A percentile compares a stretch with the other conserved stretches of the same genome.
Evolutionary conservation across 495 filamentous ascomycete genomes (phyloP).

Genomic region (Xylaria curta): DNA sequence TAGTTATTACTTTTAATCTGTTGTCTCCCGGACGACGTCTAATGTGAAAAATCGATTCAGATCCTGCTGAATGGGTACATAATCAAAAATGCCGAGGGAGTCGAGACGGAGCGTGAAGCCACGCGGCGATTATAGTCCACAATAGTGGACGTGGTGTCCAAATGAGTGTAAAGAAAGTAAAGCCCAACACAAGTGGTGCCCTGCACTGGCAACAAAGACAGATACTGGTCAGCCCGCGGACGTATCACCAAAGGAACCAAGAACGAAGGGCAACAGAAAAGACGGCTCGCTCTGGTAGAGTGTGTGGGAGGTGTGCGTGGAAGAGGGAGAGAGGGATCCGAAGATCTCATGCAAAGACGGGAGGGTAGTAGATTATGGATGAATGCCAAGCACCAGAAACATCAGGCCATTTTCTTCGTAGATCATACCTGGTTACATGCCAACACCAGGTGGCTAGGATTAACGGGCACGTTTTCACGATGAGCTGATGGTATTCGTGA

Average conservation of each 20-base stretch:
- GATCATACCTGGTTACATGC: slow-evolving; percentile 62
- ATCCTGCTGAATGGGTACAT: slow-evolving; percentile 62
- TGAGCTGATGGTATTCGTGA: slow-evolving; percentile 36
- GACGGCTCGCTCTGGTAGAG: slow-evolving; percentile 33
- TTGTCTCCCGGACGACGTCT: slow-evolving; percentile 27
- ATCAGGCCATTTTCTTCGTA: slow-evolving; percentile 49
- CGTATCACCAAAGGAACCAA: slow-evolving; percentile 49
- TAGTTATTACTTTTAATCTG: slow-evolving; percentile 23
- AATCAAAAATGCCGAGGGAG: slow-evolving; percentile 37
- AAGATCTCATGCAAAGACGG: slow-evolving; percentile 48
- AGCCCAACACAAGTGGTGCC: slow-evolving; percentile 40
- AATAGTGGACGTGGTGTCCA: slow-evolving; percentile 27
- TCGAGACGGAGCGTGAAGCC: neutral
- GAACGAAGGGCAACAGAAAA: slow-evolving; percentile 36
- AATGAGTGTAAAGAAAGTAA: slow-evolving; percentile 46
- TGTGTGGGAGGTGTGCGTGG: slow-evolving; percentile 27
- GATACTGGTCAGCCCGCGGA: slow-evolving; percentile 53
- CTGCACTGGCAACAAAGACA: slow-evolving; percentile 48
- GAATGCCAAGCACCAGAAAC: slow-evolving; percentile 48
- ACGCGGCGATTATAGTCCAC: slow-evolving; percentile 25
- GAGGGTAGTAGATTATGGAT: slow-evolving; percentile 47
- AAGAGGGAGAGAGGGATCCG: slow-evolving; percentile 40
- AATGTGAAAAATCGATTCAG: slow-evolving; percentile 51
- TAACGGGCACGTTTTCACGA: slow-evolving; percentile 30
- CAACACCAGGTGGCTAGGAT: slow-evolving; percentile 49